Percentiles rank a stretch among this genome's conserved stretches.
phyloP scores from a whole-genome alignment of 1,139 yeast species.

The Geotrichum citri-aurantii region DNA sequence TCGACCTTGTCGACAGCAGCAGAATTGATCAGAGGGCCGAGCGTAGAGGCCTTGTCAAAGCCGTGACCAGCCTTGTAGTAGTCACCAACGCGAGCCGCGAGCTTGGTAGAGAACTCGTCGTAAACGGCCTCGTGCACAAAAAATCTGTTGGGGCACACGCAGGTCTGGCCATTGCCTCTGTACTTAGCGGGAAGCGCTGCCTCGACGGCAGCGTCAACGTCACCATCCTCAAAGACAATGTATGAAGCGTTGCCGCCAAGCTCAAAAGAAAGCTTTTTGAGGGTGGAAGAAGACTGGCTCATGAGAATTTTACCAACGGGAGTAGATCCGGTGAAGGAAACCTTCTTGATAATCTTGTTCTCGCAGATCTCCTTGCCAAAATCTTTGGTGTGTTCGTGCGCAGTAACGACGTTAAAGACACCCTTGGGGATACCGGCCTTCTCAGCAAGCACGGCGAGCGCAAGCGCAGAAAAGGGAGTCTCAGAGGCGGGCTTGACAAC shows the following conservation, averaged over 20 bases:
- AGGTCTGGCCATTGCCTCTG: conserved; percentile 75
- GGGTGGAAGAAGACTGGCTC: conserved; percentile 67
- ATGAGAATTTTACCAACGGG: conserved; percentile 73
- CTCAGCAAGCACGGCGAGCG: conserved; percentile 64
- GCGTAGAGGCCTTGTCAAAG: conserved; percentile 57
- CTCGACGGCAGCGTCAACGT: conserved; percentile 67
- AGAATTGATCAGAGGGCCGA: conserved; percentile 75
- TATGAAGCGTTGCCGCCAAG: conserved; percentile 94
- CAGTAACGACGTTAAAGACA: conserved; percentile 63
- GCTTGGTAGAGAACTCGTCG: conserved; percentile 49
- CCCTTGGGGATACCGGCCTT: conserved; percentile 89
- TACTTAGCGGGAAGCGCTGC: conserved; percentile 66
- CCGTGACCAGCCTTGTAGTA: conserved; percentile 69
- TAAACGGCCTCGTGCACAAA: conserved; percentile 60
- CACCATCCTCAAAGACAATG: conserved; percentile 79
- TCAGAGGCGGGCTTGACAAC: conserved; percentile 87
- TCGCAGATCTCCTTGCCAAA: conserved; percentile 70
- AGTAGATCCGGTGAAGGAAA: conserved; percentile 90
- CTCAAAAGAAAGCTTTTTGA: conserved; percentile 81
- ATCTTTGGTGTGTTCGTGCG: conserved; percentile 43
- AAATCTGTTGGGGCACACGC: conserved; percentile 75
- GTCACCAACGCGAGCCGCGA: conserved; percentile 47
- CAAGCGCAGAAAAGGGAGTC: conserved; percentile 83
- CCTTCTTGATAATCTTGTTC: conserved; percentile 60
- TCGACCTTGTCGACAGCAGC: conserved; percentile 64